Evolutionary conservation across 257 asterid genomes (phyloP), one percentile per base, ranked within the genome.

Genomic region (Rehmannia glutinosa): DNA sequence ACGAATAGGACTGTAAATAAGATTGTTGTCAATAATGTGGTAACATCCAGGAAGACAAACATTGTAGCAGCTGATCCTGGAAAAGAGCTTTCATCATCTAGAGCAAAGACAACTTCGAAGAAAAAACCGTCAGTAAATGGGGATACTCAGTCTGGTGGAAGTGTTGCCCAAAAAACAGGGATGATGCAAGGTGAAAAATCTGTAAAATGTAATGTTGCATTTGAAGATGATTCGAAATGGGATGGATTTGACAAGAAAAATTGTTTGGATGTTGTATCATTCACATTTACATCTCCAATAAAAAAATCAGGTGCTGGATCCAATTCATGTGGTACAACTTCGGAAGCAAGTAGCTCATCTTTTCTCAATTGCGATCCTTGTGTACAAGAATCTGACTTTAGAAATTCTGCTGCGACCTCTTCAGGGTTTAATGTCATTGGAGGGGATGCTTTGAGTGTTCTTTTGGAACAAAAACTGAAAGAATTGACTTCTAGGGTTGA

Each of bases 231-330:
- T 69, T 59, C 82, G 19, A 67, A 82, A 32, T 90, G 92, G 92
- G 89, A 85, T 62, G 73, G 73, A 68, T 61, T 78, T 67, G 97
- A 82, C 70, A 80, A 79, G 79, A 83, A 76, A 62, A 88, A 56
- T 75, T 74, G 87, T 70, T 71, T 63, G 67, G 97, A 94, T 76
- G 92, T 94, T 4, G 96, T 94, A 59, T 94, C 99, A 27, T 94
- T 94, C 81, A 94, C 99, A 68, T 94, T 94, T 75, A 85, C 92
- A 53, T 94, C 99, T 53, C 99, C 99, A 19, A 87, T 94, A 4
- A 91, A 94, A 71, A 94, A 85, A 69, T 59, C 90, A 12, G 75
- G 78, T 43, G 66, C 80, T 66, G 83, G 79, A 21, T 69, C 82
- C 28, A 74, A 53, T 61, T 77, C 84, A 49, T 69, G 80, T 38